These are phyloP conservation scores for Irpex sp. DNA, from an alignment of 1,284 basidiomycete genomes.

Conservation along the genomic window DNA sequence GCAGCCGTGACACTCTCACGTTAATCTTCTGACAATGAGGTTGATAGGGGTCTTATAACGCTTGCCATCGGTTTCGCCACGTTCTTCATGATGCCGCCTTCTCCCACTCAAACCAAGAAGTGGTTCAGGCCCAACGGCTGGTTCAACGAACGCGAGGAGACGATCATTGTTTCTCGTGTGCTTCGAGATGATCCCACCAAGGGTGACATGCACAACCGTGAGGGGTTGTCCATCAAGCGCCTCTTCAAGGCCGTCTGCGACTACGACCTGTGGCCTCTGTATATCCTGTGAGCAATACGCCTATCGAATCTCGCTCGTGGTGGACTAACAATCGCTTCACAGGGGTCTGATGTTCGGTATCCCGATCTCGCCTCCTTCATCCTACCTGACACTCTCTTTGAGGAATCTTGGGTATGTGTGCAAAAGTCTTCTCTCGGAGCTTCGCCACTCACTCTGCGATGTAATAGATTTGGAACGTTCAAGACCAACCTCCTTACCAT, in stretches of 20 bases:
- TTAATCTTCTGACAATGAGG: background rate
- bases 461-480: conserved; percentile 29
- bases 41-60: conserved; percentile 37
- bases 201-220: conserved; percentile 66
- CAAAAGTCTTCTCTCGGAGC: background rate
- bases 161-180: conserved; percentile 12
- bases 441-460: background rate
- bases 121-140: conserved; percentile 38
- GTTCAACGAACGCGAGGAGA: conserved; percentile 44
- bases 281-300: conserved; percentile 12
- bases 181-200: conserved; percentile 13
- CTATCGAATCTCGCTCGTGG: conserved; percentile 32
- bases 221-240: conserved; percentile 50
- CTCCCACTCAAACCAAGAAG: conserved; percentile 56
- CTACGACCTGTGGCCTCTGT: conserved; percentile 16
- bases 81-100: conserved; percentile 66
- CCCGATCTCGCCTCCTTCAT: conserved; percentile 24
- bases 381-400: conserved; percentile 57
- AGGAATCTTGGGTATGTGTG: conserved; percentile 42
- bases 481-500: conserved; percentile 30
- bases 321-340: conserved; percentile 29
- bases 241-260: conserved; percentile 31
- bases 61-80: conserved; percentile 50
- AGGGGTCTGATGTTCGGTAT: conserved; percentile 24
- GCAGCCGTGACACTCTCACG: background rate